Evolutionary conservation across 768 basidiomycete species (phyloP), one percentile per base, ranked within the genome.

Genomic region (Infundibulicybe gibba): DNA sequence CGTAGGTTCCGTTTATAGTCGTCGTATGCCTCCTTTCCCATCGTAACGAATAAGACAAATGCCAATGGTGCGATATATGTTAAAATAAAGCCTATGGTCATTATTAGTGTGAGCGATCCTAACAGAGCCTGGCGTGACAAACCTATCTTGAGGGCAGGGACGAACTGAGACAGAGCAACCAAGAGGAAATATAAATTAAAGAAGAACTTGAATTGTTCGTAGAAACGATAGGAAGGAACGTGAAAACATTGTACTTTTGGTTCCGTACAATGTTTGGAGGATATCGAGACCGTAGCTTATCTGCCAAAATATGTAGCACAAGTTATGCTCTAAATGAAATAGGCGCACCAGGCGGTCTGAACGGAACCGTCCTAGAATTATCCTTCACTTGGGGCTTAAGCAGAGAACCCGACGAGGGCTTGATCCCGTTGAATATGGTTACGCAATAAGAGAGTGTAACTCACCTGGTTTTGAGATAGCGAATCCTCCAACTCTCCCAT

Each of bases 171-270:
- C 6, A 98, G 75, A 0, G 97, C 97, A 32, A 99, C 97, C 17
- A 98, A 84, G 10, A 98, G 80, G 62, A 99, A 99, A 66, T 98
- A 99, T 6, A 97, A 77, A 62, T 98, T 99, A 82, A 97, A 98
- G 74, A 99, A 99, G 76, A 95, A 97, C 67, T 97, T 98, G 85
- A 98, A 99, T 64, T 98, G 95, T 64, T 98, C 94, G 65, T 97
- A 98, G 63, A 98, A 39, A 98, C 94, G 54, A 97, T 80, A 3
- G 97, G 97, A 9, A 99, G 79, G 74, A 99, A 99, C n/a, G 90
- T 93, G 69, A 91, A 80, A 45, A 89, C 75, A 62, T 94, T 95
- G 76, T 98, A 98, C 72, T 99, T 99, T 67, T 98, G 95, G 58
- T 99, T 99, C 56, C 90, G 85, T 47, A 97, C 90, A 41, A 87